Evolutionary conservation across 2,329 filamentous ascomycete genomes (phyloP).

Genomic region (Epichloe elymi): DNA sequence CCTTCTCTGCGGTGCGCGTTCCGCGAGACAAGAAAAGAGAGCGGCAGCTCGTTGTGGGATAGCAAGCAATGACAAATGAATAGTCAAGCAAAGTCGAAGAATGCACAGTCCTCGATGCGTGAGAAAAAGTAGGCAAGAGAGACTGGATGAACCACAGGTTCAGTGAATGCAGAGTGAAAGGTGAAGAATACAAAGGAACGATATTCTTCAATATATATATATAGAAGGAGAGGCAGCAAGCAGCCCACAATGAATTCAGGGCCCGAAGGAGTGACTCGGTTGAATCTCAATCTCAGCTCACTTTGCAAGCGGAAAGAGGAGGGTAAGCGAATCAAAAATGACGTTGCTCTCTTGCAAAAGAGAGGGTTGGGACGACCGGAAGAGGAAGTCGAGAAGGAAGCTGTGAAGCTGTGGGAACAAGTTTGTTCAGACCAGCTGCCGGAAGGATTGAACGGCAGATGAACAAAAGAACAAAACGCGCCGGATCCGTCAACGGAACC

Average conservation of each 20-base stretch:
- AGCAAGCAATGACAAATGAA: no score
- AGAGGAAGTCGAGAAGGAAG: slow-evolving; percentile 1
- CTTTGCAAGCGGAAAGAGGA: background rate
- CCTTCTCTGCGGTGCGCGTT: background rate
- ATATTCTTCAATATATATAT: slow-evolving; percentile 1
- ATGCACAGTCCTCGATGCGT: background rate
- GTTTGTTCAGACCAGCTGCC: slow-evolving; percentile 15
- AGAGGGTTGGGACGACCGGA: background rate
- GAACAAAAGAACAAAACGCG: background rate
- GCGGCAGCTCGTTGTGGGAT: background rate
- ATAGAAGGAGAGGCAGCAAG: background rate
- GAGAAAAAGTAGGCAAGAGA: background rate
- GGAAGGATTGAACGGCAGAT: slow-evolving; percentile 20
- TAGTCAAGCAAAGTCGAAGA: background rate
- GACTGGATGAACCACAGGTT: background rate
- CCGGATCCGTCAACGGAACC: slow-evolving; percentile 4
- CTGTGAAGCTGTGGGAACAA: background rate
- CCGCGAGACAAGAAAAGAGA: background rate
- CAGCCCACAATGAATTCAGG: background rate
- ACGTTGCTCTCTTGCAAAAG: slow-evolving; percentile 9
- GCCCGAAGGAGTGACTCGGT: background rate
- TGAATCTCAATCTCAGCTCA: background rate
- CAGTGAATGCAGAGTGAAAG: background rate
- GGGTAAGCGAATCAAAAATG: slow-evolving; percentile 6
- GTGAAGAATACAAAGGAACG: background rate